Percentiles rank a stretch among this genome's conserved stretches.
Conservation (phyloP, 345 rosid species). For the Clarkia xantiana region DNA sequence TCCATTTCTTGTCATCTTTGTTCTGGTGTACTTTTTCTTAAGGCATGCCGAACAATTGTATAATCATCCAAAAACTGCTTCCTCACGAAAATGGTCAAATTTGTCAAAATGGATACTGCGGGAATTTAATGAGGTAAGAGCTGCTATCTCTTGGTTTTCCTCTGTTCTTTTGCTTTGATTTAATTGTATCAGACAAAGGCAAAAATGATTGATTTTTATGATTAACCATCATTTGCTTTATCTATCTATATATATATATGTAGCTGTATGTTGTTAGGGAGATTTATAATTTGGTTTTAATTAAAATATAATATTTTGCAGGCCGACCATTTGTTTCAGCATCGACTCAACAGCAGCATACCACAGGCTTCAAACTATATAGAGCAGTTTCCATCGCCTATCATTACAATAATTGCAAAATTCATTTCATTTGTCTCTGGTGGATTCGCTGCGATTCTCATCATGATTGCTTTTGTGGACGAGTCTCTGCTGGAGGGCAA, state of each 20-base stretch:
- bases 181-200: too few relatives aligned
- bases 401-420: conserved; percentile 77
- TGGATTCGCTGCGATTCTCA: conserved; percentile 88
- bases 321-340: conserved; percentile 99
- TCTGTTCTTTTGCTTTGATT: too few relatives aligned
- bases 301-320: conserved; percentile 11
- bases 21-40: conserved; percentile 85
- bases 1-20: conserved; percentile 92
- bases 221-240: too few relatives aligned
- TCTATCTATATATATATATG: too few relatives aligned
- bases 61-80: conserved; percentile 95
- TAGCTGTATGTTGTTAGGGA: too few relatives aligned
- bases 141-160: too few relatives aligned
- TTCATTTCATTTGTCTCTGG: conserved; percentile 93
- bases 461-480: conserved; percentile 94
- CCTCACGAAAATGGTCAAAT: conserved; percentile 96
- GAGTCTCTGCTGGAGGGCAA: conserved; percentile 98
- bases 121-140: conserved; percentile 85
- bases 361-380: conserved; percentile 75
- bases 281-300: background rate
- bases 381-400: conserved; percentile 85
- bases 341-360: conserved; percentile 80
- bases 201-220: too few relatives aligned
- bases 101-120: conserved; percentile 90
- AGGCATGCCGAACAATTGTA: conserved; percentile 97